Base-by-base conservation (phyloP, 106 monocot genomes). In the Acorus gramineus region DNA sequence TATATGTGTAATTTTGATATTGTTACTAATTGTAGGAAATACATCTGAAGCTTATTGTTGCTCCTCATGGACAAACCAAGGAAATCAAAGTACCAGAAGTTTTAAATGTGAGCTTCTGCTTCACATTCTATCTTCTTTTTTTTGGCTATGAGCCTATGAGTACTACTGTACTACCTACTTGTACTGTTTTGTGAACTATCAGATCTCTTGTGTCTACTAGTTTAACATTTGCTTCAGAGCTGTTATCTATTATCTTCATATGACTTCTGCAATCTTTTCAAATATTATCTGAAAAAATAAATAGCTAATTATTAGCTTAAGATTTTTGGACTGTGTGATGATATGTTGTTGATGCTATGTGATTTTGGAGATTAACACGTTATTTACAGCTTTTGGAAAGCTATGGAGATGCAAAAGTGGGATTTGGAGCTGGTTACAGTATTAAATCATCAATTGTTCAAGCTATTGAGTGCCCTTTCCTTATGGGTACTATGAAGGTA, bases 361-460 rank as follows among this genome's bases (percentile, higher is more conserved):
- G 28, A 28, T 28, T 28, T 28, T 28, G 28, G 28, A 28, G 28
- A 28, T 28, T 28, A 28, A 28, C 28, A 28, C 28, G 28, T 42
- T 53, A 57, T 57, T 49, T 66, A 74, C 69, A 96, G 95, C 58
- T 81, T 67, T 57, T 96, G 49, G 80, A 74, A 73, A 71, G 63
- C 13, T 74, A 74, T 71, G 72, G 80, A 64, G 80, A 87, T 78
- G 77, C 80, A 60, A 87, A 78, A 66, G 66, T 90, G 78, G 80
- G 80, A 71, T 85, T 73, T 87, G 95, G 95, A 80, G 75, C 78
- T 67, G 82, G 87, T 68, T 85, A 82, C 64, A 82, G 80, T 12
- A 62, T 87, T 44, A 83, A 77, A 60, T 76, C 87, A 61, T 85
- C 95, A 71, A 78, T 96, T 55, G 72, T 50, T 49, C 86, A 96